Evolutionary conservation across 73 alveolate genomes (phyloP).

Genomic region (Tetrahymena malaccensis): DNA sequence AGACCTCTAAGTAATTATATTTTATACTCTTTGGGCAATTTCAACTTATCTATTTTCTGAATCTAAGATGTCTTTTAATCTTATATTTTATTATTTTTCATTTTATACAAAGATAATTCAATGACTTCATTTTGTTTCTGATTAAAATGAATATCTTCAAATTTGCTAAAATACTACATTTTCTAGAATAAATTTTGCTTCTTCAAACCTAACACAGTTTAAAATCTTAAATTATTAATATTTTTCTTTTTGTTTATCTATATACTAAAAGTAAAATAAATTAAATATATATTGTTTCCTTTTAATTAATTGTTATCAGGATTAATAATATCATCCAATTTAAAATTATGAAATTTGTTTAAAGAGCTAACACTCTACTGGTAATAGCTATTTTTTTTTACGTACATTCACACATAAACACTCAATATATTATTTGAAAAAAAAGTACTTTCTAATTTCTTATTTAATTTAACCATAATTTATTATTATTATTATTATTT

Average conservation of each 20-base stretch:
- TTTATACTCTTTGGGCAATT: not conserved
- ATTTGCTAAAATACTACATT: not conserved
- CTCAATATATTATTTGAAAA: not conserved
- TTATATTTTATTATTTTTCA: not conserved
- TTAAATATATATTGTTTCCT: not conserved
- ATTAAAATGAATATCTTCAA: not conserved
- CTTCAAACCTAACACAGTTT: not conserved
- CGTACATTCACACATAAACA: not conserved
- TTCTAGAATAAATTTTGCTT: no score
- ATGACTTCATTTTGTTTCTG: not conserved
- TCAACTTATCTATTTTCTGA: not conserved
- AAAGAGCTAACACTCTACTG: not conserved
- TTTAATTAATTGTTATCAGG: not conserved
- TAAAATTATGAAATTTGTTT: not conserved
- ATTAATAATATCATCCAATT: not conserved
- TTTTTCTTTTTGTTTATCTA: not conserved
- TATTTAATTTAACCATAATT: not conserved
- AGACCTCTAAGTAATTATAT: not conserved
- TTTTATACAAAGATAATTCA: not conserved
- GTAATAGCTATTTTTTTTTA: not conserved
- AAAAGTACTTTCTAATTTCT: not conserved
- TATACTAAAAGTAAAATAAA: not conserved
- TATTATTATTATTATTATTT: no score
- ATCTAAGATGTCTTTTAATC: not conserved
- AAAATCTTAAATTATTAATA: not conserved